Evolutionary conservation across 2,329 filamentous ascomycete species (phyloP), one percentile per base, ranked within the genome.

Genomic region (Xylaria sp.): DNA sequence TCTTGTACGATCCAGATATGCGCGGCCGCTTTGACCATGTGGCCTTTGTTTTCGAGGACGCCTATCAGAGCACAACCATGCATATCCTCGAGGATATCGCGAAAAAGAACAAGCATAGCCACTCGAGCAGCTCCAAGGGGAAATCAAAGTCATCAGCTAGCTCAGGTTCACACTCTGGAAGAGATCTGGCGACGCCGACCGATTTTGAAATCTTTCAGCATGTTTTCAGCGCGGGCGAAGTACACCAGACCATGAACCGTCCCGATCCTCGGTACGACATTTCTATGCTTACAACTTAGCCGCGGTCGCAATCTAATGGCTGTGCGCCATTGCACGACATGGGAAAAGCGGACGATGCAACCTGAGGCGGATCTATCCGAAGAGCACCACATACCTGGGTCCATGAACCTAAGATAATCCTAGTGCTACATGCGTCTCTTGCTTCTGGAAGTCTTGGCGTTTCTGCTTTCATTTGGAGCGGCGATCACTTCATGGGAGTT

Each of bases 1-100:
- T 89, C 45, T 79, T 89, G 45, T 87, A 85, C 72, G 86, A 89
- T 64, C 82, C 84, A 0, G 86, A 88, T 60, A 82, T 90, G 38
- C 79, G 84, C 14, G 87, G 87, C 17, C 84, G 86, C 60, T 87
- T 90, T 70, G 75, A 80, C 55, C 83, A 85, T 66, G 84, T 89
- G 33, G 81, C 87, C 5, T 90, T 90, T 71, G 84, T 87, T 12
- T 89, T 90, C 66, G 87, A 89, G 66, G 84, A 88, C 61, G 75
- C 79, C 3, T 71, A 73, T 50, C 82, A 85, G 72, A 85, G 81
- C 75, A 87, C 84, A 0, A 75, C 78, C n/a, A 78, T 78, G 55
- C 71, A 83, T 64, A 84, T 87, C 61, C 74, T 81, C 23, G 83
- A 87, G 47, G 84, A 87, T 59, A 80, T 86, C 51, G 78, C 77